phyloP scores from a whole-genome alignment of 78 protist species.

The Speleostelium caveatum region DNA sequence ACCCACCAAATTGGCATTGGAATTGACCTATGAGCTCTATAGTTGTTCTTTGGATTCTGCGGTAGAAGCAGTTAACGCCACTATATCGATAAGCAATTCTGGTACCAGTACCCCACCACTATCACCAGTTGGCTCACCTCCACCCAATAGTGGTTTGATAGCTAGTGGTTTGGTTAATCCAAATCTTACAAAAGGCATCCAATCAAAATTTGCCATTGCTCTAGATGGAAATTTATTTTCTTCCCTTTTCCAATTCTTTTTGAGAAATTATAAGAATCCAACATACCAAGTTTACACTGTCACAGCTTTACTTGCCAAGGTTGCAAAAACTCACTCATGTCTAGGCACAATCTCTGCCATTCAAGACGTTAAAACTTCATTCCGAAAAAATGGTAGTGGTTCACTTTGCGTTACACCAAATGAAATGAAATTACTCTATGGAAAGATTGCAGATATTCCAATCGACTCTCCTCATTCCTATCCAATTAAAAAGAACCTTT shows the following conservation, averaged over 20 bases:
- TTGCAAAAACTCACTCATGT: conserved; percentile 6
- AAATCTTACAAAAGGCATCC: conserved; percentile 33
- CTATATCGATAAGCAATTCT: conserved; percentile 32
- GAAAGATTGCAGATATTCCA: conserved; percentile 7
- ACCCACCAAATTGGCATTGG: conserved; percentile 10
- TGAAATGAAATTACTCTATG: conserved; percentile 26
- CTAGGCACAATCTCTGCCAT: conserved; percentile 19
- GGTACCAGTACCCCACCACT: conserved; percentile 16
- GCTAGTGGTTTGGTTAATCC: not conserved
- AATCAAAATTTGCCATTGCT: conserved; percentile 34
- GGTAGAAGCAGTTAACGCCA: conserved; percentile 38
- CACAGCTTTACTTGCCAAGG: not conserved
- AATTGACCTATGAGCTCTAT: conserved; percentile 40
- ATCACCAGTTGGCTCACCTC: conserved; percentile 41
- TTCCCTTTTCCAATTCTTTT: not conserved
- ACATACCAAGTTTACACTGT: conserved; percentile 9
- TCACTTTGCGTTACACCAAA: conserved; percentile 27
- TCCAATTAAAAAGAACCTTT: conserved; percentile 20
- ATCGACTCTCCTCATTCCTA: not conserved
- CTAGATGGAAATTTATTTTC: conserved; percentile 49
- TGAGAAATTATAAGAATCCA: conserved; percentile 9
- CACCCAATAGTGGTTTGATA: not conserved
- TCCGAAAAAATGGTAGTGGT: conserved; percentile 33
- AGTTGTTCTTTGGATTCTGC: not conserved
- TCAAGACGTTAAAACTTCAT: conserved; percentile 17